Evolutionary conservation across 2,329 filamentous ascomycete genomes (phyloP).

Genomic region (Scedosporium apiospermum): DNA sequence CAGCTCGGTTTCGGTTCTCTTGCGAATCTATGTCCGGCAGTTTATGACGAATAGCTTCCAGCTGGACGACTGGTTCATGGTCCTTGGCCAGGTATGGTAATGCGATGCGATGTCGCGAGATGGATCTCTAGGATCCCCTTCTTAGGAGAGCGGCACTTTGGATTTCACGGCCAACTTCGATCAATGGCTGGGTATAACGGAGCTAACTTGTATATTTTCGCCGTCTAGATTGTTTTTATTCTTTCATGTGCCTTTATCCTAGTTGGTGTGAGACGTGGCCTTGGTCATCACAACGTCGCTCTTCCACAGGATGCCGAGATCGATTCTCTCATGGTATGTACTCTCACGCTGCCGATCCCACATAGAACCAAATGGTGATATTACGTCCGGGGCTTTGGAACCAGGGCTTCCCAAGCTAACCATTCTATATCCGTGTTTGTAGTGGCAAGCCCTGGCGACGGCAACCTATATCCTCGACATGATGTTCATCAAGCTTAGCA

Average conservation of each 20-base stretch:
- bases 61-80: constrained; percentile 45
- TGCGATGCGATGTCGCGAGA: constrained; percentile 19
- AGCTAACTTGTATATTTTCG: background rate
- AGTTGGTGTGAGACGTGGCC: constrained; percentile 28
- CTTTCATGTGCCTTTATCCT: constrained; percentile 36
- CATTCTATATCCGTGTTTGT: background rate
- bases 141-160: background rate
- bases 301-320: constrained; percentile 30
- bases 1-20: constrained; percentile 30
- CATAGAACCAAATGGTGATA: background rate
- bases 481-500: constrained; percentile 49
- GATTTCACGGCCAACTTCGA: too few relatives aligned
- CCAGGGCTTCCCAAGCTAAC: too few relatives aligned
- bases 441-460: constrained; percentile 43
- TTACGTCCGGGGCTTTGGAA: background rate
- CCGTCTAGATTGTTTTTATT: constrained; percentile 32
- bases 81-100: constrained; percentile 26
- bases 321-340: constrained; percentile 33
- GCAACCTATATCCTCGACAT: constrained; percentile 42
- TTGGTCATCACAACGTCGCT: constrained; percentile 38
- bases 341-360: background rate
- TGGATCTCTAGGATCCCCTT: background rate
- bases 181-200: background rate
- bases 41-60: constrained; percentile 35
- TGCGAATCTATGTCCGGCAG: constrained; percentile 34